Base-by-base conservation (phyloP, 176 grass and related monocot species). In the Avena sativa region DNA sequence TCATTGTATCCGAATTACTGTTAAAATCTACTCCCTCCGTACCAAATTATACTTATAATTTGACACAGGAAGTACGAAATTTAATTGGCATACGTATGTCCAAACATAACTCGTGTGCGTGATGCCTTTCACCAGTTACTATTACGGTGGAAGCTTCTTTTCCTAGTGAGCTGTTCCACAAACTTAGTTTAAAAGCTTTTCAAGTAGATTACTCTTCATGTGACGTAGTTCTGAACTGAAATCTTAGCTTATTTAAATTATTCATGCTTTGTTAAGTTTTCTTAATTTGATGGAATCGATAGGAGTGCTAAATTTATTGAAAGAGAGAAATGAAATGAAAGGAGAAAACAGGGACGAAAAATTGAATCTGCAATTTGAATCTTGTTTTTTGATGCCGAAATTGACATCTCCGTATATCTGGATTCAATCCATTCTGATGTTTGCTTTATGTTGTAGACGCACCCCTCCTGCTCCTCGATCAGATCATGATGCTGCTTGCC, bases 401-500 rank as follows among this genome's bases (percentile, higher is more conserved):
- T 20, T 87, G 76, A 26, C 77, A 11, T 82, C 72, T 26, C 61
- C 61, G 1, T 55, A 71, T 85, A 25, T 71, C 56, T 36, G 21
- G 13, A 83, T 64, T 88, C 30, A 88, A 46, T 79, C 71, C 47
- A 85, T 82, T 1, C 4, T 73, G 17, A 71, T 82, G 17, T 78
- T 78, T 19, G 17, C 34, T 16, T 86, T 79, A 26, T 95, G 63
- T 91, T 89, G 74, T 85, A 95, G 93, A 86, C 91, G 97, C 59
- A 92, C 87, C 48, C 92, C 92, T 90, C 97, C 97, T 74, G 85
- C 97, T 81, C 97, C 97, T 89, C 93, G 97, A 85, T 97, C 97
- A 87, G 94, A 93, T 80, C 97, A 99, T 89, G 87, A 79, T 81
- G 92, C 97, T 78, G 94, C 92, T 79, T 99, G 97, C 87, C 91